These are phyloP conservation scores for Thuja plicata DNA, from an alignment of 83 land plant genomes.

Conservation along the genomic window DNA sequence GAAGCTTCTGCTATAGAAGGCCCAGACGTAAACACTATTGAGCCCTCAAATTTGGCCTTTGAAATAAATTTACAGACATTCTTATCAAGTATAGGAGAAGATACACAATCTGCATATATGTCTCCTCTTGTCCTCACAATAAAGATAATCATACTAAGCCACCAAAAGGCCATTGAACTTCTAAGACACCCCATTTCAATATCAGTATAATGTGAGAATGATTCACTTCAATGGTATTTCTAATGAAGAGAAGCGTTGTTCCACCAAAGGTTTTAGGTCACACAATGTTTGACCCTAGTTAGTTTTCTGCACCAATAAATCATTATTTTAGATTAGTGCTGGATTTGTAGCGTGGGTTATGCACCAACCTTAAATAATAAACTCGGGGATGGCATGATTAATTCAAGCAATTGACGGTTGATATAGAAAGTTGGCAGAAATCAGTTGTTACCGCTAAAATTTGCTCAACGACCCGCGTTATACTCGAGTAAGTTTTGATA, in stretches of 20 bases:
- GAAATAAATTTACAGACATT: background rate
- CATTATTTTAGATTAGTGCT: no score
- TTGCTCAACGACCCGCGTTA: no score
- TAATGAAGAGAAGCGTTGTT: background rate
- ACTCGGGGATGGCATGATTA: no score
- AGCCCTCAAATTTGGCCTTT: background rate
- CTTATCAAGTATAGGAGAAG: background rate
- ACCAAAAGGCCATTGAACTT: background rate
- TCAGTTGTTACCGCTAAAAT: no score
- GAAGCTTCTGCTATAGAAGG: constrained; percentile 3
- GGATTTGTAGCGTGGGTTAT: no score
- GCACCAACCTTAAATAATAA: no score
- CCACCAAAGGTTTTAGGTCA: background rate
- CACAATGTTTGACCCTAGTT: no score
- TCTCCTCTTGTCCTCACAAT: background rate
- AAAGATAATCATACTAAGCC: background rate
- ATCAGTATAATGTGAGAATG: background rate
- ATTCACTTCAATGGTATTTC: background rate
- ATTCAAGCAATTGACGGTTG: no score
- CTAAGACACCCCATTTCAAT: background rate
- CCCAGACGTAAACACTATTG: background rate
- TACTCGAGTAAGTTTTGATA: no score
- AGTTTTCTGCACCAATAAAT: no score
- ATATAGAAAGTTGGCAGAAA: no score
- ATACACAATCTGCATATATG: background rate